Conservation (phyloP, 805 yeast species). For the Suhomyces pyralidae region DNA sequence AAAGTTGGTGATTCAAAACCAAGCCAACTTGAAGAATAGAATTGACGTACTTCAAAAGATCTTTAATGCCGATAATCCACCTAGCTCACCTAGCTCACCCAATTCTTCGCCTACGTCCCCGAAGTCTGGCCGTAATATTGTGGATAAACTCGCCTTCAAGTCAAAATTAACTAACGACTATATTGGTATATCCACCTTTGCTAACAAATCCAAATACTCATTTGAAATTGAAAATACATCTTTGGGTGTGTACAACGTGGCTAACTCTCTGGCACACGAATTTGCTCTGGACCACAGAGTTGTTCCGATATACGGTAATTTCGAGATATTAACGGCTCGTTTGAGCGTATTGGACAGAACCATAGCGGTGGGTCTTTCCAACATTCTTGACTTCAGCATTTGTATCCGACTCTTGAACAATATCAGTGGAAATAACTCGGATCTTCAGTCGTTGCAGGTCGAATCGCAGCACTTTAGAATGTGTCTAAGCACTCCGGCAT, state of each 20-base stretch:
- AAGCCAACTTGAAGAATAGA: slow-evolving; percentile 6
- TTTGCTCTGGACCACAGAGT: background rate
- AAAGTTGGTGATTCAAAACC: slow-evolving; percentile 11
- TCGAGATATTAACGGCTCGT: slow-evolving; percentile 41
- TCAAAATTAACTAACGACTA: slow-evolving; percentile 29
- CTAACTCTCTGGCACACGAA: slow-evolving; percentile 1
- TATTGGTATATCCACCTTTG: slow-evolving; percentile 32
- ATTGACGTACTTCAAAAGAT: slow-evolving; percentile 8
- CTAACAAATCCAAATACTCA: slow-evolving; percentile 30
- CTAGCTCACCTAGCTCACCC: background rate
- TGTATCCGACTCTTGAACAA: slow-evolving; percentile 40
- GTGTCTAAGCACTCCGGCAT: slow-evolving; percentile 51
- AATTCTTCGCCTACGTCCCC: no score
- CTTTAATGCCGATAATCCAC: background rate
- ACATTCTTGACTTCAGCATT: slow-evolving; percentile 43
- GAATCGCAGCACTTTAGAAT: slow-evolving; percentile 59
- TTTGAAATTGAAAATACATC: slow-evolving; percentile 34
- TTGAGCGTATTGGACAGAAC: slow-evolving; percentile 37
- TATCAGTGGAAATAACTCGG: slow-evolving; percentile 16
- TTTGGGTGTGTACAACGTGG: slow-evolving; percentile 22
- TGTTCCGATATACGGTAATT: slow-evolving; percentile 37
- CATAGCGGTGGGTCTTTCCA: slow-evolving; percentile 42
- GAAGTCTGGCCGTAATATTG: background rate
- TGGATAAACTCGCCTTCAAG: slow-evolving; percentile 19
- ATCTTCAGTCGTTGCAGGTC: slow-evolving; percentile 49